phyloP scores from a whole-genome alignment of 345 rosid species.

The Eucalyptus viminalis region DNA sequence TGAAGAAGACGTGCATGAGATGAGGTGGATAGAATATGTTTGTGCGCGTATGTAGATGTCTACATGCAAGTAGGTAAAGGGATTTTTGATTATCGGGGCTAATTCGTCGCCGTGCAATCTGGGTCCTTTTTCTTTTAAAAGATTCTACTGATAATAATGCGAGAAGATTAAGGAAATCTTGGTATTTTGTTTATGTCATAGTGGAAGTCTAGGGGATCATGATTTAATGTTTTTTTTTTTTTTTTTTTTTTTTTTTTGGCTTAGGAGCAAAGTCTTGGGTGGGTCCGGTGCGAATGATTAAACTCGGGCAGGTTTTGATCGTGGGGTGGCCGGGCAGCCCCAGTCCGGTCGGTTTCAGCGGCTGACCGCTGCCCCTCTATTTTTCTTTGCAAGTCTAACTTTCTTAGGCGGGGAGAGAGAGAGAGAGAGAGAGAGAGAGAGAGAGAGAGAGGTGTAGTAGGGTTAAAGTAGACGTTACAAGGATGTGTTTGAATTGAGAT shows the following conservation, averaged over 20 bases:
- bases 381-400: background rate
- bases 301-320: conserved; percentile 15
- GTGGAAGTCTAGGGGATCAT: conserved; percentile 18
- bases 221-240: conserved; percentile 3
- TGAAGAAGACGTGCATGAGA: conserved; percentile 62
- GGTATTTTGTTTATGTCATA: background rate
- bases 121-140: conserved; percentile 11
- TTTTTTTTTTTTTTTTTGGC: conserved; percentile 14
- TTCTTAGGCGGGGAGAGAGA: background rate
- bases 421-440: background rate
- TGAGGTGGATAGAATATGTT: background rate
- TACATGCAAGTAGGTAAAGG: background rate
- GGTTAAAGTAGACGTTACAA: background rate
- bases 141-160: background rate
- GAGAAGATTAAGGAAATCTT: background rate
- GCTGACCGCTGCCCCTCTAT: conserved; percentile 24
- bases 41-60: background rate
- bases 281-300: conserved; percentile 38
- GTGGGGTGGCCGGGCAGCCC: conserved; percentile 32
- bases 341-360: background rate
- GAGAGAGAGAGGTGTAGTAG: background rate
- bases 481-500: background rate
- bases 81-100: background rate
- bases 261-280: conserved; percentile 45
- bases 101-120: conserved; percentile 23